Conservation (phyloP, 495 filamentous ascomycete species). For the Aspergillus sparsus region DNA sequence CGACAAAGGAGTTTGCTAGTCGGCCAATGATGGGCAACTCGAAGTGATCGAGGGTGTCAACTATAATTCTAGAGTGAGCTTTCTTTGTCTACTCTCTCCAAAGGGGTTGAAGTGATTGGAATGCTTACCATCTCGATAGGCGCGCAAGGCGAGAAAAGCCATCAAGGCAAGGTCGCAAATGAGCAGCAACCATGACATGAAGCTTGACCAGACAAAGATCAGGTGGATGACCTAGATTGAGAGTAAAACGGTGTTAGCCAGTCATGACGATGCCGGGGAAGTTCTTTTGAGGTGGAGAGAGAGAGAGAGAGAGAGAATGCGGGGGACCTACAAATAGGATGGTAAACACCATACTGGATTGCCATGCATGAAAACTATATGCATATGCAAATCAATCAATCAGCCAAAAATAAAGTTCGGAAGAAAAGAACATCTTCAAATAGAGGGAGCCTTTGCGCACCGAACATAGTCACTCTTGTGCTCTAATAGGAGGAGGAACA, state of each 20-base stretch:
- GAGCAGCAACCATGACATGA: slow-evolving; percentile 83
- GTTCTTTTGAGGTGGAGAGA: too few species aligned
- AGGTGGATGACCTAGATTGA: slow-evolving; percentile 66
- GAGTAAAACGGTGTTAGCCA: too few species aligned
- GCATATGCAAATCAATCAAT: slow-evolving; percentile 9
- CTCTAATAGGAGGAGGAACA: slow-evolving; percentile 82
- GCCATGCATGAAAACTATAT: slow-evolving; percentile 91
- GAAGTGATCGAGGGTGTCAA: slow-evolving; percentile 87
- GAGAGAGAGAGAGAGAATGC: not conserved
- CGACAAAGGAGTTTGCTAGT: slow-evolving; percentile 86
- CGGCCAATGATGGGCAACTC: slow-evolving; percentile 80
- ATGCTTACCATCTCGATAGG: slow-evolving; percentile 75
- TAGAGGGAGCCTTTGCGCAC: slow-evolving; percentile 48
- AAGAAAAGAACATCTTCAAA: not conserved
- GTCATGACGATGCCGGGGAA: too few species aligned
- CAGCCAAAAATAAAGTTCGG: slow-evolving; percentile 3
- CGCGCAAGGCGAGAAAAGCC: slow-evolving; percentile 71
- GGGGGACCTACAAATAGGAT: slow-evolving; percentile 67
- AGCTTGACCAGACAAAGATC: slow-evolving; percentile 77
- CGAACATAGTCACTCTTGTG: slow-evolving; percentile 95
- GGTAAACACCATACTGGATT: slow-evolving; percentile 84
- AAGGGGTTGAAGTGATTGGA: not conserved
- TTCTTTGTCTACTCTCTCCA: not conserved
- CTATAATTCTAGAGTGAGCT: slow-evolving; percentile 33
- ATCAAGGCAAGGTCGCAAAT: slow-evolving; percentile 74